Conservation (phyloP, 202 grass and related monocot genomes). For the Miscanthus sacchariflorus region DNA sequence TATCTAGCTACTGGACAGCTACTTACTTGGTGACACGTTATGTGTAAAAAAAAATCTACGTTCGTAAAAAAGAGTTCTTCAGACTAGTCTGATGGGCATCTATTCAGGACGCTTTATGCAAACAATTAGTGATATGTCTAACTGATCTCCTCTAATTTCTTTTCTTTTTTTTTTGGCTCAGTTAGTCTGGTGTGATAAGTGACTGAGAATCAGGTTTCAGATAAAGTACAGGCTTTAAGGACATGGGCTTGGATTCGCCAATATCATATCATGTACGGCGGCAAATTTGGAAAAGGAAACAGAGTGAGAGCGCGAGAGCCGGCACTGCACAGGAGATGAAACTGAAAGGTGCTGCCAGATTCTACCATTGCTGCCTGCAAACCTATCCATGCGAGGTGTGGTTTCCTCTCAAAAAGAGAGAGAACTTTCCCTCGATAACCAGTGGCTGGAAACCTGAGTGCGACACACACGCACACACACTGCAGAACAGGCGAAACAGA, state of each 20-base stretch:
- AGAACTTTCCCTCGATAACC: constrained; percentile 11
- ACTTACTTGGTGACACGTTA: constrained; percentile 35
- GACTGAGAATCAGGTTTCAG: constrained; percentile 55
- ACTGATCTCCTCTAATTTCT: constrained; percentile 2
- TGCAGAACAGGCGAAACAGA: not conserved
- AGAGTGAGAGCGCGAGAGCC: constrained; percentile 7
- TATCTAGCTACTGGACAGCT: constrained; percentile 34
- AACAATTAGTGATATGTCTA: constrained; percentile 51
- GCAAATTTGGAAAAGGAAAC: constrained; percentile 23
- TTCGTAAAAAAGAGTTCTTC: not conserved
- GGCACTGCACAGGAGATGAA: constrained; percentile 5
- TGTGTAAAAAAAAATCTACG: not conserved
- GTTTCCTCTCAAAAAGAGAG: not conserved
- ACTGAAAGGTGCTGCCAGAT: not conserved
- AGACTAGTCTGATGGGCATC: constrained; percentile 51
- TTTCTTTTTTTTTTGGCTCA: constrained; percentile 9
- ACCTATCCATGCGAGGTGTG: not conserved
- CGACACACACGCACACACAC: not conserved
- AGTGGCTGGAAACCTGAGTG: constrained; percentile 31
- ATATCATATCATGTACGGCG: constrained; percentile 47
- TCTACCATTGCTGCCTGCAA: constrained; percentile 12
- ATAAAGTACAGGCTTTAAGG: constrained; percentile 52
- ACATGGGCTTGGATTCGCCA: constrained; percentile 33
- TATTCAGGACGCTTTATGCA: constrained; percentile 45
- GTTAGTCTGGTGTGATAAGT: constrained; percentile 33